A percentile compares a stretch with the other conserved stretches of the same genome.
Conservation (phyloP, 2,329 filamentous ascomycete genomes). For the Phyllosticta capitalensis region DNA sequence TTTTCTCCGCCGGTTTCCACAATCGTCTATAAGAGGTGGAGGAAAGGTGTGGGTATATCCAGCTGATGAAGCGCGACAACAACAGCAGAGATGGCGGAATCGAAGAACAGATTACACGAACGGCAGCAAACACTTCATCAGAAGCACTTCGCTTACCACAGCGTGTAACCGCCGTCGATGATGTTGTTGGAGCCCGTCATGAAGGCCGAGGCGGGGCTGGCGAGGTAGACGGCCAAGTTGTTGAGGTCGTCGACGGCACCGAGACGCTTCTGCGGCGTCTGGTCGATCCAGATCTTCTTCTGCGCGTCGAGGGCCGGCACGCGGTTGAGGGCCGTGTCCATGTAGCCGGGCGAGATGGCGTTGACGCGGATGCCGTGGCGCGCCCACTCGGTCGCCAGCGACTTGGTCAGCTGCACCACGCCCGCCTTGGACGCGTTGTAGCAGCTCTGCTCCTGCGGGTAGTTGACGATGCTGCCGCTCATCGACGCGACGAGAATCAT, state of each 20-base stretch:
- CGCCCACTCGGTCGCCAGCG: conserved; percentile 75
- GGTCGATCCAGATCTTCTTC: conserved; percentile 69
- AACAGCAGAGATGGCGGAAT: not conserved
- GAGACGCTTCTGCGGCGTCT: conserved; percentile 65
- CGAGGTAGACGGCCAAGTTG: conserved; percentile 66
- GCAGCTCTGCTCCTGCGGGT: conserved; percentile 65
- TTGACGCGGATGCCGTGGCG: conserved; percentile 74
- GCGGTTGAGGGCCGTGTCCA: conserved; percentile 75
- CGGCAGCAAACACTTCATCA: not conserved
- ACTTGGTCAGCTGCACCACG: conserved; percentile 69
- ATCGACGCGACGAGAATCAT: conserved; percentile 68
- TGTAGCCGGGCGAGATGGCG: conserved; percentile 76
- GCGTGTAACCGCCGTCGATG: conserved; percentile 41
- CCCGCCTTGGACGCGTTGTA: conserved; percentile 81
- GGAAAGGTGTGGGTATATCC: not conserved
- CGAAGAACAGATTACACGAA: not conserved
- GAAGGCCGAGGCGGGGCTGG: conserved; percentile 61
- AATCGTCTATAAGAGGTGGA: not conserved
- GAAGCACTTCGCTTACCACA: conserved; percentile 13
- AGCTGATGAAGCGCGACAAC: not conserved
- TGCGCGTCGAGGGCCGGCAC: conserved; percentile 68
- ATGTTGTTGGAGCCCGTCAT: conserved; percentile 72
- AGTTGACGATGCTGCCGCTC: conserved; percentile 36
- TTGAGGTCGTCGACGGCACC: conserved; percentile 69
- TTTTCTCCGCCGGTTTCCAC: not conserved